Conservation (phyloP, 2,329 filamentous ascomycete genomes). For the Fusarium sp. region DNA sequence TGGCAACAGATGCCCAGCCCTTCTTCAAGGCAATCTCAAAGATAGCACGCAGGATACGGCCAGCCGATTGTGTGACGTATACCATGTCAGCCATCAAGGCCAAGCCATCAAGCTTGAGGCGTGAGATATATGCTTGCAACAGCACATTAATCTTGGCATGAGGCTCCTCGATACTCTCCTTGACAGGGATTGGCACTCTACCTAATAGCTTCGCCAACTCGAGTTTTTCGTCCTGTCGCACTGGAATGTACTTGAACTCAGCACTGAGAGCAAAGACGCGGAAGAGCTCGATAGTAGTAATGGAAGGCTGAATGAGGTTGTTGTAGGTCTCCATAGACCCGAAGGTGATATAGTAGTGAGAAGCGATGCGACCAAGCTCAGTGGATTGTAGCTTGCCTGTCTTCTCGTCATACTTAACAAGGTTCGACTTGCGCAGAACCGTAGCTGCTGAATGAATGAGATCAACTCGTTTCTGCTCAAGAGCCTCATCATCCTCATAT, state of each 20-base stretch:
- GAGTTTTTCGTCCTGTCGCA: slow-evolving; percentile 96
- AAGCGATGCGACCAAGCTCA: slow-evolving; percentile 93
- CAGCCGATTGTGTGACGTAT: slow-evolving; percentile 97
- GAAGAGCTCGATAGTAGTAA: slow-evolving; percentile 95
- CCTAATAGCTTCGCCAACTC: slow-evolving; percentile 92
- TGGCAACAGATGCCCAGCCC: slow-evolving; percentile 93
- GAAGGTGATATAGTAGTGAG: slow-evolving; percentile 98
- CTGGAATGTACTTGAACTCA: slow-evolving; percentile 99
- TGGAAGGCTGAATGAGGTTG: slow-evolving; percentile 90
- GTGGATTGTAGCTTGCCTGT: slow-evolving; percentile 88
- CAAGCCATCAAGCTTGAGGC: slow-evolving; percentile 91
- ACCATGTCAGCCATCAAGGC: slow-evolving; percentile 99
- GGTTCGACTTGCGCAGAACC: slow-evolving; percentile 85
- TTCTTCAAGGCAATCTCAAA: slow-evolving; percentile 99
- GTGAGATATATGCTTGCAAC: slow-evolving; percentile 94
- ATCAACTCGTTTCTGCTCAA: slow-evolving; percentile 98
- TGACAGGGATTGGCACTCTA: slow-evolving; percentile 93
- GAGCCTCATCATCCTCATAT: slow-evolving; percentile 88
- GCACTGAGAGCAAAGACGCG: slow-evolving; percentile 95
- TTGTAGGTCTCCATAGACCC: slow-evolving; percentile 98
- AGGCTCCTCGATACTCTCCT: slow-evolving; percentile 96
- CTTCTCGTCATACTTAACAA: slow-evolving; percentile 96
- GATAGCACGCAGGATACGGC: slow-evolving; percentile 92
- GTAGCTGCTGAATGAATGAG: slow-evolving; percentile 92
- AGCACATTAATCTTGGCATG: slow-evolving; percentile 99